Base-by-base conservation (phyloP, 2,329 filamentous ascomycete genomes). In the Alternaria novae-zelandiae region DNA sequence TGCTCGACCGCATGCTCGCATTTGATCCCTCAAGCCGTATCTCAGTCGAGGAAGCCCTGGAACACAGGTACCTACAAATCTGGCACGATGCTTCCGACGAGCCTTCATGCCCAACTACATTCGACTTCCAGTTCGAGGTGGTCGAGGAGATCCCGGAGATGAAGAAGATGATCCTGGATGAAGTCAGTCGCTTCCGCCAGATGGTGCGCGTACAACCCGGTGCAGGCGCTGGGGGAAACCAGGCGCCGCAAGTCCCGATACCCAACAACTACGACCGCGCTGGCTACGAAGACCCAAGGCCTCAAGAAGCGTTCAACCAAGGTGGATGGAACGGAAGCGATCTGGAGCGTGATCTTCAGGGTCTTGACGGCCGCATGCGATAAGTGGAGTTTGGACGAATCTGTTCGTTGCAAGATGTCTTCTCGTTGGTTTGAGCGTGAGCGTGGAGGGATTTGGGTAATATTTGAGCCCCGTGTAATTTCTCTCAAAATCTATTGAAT, bases 91-190 rank as follows among this genome's bases (percentile, higher is more conserved):
- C 94, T 56, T 94, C 92, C 5, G 96, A 99, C 82, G 96, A 99
- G 84, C 96, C 96, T 20, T 88, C 90, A 69, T 98, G 95, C 84
- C 94, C 94, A 0, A 92, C 91, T 15, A 94, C 93, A 17, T 99
- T 99, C 83, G 94, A 99, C 85, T 99, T 99, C 84, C 91, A 95
- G 79, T 99, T 99, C 77, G 96, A 99, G 81, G 90, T 97, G n/a
- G 89, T 97, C 43, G 95, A 99, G 57, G 96, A 98, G 47, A 94
- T 99, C 20, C 87, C 86, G 21, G 92, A 97, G 72, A 98, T 99
- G 94, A 92, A 96, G 79, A 90, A 90, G 82, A 96, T 97, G 93
- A 99, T 99, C 69, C 85, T 97, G 63, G 91, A 95, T n/a, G 96
- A 99, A 82, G 96, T 99, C 53, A 86, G 89, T 77, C 87, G 89